Evolutionary conservation across 306 rosid species (phyloP).

Genomic region (Cucurbita argyrosperma): DNA sequence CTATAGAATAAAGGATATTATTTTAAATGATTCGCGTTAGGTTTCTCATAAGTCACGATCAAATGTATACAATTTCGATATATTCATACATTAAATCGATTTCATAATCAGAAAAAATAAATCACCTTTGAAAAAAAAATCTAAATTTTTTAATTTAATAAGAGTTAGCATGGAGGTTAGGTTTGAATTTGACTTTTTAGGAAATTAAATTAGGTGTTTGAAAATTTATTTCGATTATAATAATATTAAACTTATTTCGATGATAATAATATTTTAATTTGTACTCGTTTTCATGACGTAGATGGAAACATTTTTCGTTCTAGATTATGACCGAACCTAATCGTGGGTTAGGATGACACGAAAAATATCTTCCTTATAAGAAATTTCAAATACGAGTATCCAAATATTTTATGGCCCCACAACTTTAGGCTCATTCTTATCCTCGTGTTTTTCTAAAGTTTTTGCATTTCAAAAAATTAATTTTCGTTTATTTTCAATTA

Average conservation of each 20-base stretch:
- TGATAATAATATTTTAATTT: neutral
- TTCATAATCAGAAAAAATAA: too few species aligned
- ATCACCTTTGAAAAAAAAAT: too few species aligned
- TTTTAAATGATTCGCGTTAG: too few species aligned
- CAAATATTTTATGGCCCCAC: neutral
- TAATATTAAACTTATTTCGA: neutral
- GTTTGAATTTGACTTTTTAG: neutral
- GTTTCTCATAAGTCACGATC: too few species aligned
- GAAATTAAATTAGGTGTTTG: neutral
- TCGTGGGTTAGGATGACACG: neutral
- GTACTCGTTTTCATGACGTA: neutral
- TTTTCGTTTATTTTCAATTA: too few species aligned
- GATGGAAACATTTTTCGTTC: neutral
- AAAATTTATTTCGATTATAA: neutral
- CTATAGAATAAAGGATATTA: too few species aligned
- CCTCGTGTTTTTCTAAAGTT: neutral
- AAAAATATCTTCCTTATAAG: neutral
- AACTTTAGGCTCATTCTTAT: neutral
- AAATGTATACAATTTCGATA: too few species aligned
- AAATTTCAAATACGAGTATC: neutral
- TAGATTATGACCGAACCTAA: neutral
- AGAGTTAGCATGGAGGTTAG: neutral
- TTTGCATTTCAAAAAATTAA: neutral
- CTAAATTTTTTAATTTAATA: neutral
- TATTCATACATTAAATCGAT: too few species aligned